A percentile compares a stretch with the other conserved stretches of the same genome.
Conservation (phyloP, 345 rosid genomes). For the Toxicodendron radicans region DNA sequence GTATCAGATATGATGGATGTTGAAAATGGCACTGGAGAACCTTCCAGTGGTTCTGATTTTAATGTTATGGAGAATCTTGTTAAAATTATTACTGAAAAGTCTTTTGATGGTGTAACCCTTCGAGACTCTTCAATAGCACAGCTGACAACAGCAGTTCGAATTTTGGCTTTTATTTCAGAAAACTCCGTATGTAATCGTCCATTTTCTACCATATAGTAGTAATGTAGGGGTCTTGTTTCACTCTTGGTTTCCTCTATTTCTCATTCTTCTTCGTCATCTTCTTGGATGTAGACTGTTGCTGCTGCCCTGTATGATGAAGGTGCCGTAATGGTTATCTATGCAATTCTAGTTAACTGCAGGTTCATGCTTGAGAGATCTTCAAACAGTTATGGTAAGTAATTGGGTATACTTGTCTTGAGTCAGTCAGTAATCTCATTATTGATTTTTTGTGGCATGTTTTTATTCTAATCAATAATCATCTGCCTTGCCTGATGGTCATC, state of each 20-base stretch:
- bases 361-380: constrained; percentile 95
- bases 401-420: constrained; percentile 5
- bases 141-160: constrained; percentile 88
- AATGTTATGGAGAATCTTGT: constrained; percentile 87
- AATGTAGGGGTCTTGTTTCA: constrained; percentile 16
- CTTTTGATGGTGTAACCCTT: constrained; percentile 81
- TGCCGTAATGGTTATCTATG: constrained; percentile 68
- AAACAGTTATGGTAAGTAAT: constrained; percentile 73
- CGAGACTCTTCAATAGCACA: constrained; percentile 87
- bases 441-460: background rate
- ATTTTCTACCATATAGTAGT: background rate
- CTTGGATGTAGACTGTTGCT: constrained; percentile 68
- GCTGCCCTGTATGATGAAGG: constrained; percentile 89
- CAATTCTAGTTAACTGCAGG: constrained; percentile 84
- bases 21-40: constrained; percentile 74
- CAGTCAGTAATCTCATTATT: background rate
- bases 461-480: background rate
- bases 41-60: constrained; percentile 66
- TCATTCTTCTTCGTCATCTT: constrained; percentile 28
- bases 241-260: constrained; percentile 9
- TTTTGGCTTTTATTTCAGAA: constrained; percentile 82
- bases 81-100: constrained; percentile 71
- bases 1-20: constrained; percentile 73
- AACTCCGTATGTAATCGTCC: constrained; percentile 60
- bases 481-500: constrained; percentile 9